Conservation (phyloP, 129 eudicot genomes). For the Flaveria robusta region DNA sequence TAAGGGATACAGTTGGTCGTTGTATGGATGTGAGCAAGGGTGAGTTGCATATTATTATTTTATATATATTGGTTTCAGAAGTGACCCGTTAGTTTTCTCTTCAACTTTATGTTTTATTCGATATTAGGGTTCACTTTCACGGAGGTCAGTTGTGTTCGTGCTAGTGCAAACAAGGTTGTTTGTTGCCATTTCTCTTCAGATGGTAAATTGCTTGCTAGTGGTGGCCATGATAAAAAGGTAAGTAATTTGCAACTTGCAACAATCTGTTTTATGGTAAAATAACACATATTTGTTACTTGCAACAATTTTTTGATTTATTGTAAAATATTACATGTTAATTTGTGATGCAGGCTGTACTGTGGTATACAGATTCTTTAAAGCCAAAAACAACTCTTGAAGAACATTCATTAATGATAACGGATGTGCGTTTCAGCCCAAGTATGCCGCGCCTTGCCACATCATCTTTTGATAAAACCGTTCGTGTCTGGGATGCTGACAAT, state of each 20-base stretch:
- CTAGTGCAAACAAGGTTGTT: conserved; percentile 79
- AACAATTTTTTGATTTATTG: not conserved
- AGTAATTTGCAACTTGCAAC: not conserved
- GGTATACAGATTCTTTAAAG: conserved; percentile 82
- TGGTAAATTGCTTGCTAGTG: conserved; percentile 95
- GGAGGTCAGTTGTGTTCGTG: conserved; percentile 81
- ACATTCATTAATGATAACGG: conserved; percentile 79
- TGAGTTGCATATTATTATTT: conserved; percentile 14
- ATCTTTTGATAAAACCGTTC: conserved; percentile 92
- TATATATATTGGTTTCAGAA: not conserved
- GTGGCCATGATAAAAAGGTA: conserved; percentile 98
- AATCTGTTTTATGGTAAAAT: not conserved
- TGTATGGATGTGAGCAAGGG: conserved; percentile 93
- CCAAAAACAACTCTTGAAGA: conserved; percentile 86
- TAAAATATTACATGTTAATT: not conserved
- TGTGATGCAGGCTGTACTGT: conserved; percentile 78
- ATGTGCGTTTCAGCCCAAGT: conserved; percentile 97
- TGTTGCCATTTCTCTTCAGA: conserved; percentile 98
- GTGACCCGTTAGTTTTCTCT: conserved; percentile 7
- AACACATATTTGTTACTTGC: not conserved
- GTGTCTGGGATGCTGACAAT: conserved; percentile 98
- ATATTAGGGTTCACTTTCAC: conserved; percentile 77
- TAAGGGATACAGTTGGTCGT: conserved; percentile 80
- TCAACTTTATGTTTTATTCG: not conserved
- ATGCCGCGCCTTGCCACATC: conserved; percentile 97